Evolutionary conservation across 1,139 yeast genomes (phyloP).

Genomic region (Arxiozyma slooffiae): DNA sequence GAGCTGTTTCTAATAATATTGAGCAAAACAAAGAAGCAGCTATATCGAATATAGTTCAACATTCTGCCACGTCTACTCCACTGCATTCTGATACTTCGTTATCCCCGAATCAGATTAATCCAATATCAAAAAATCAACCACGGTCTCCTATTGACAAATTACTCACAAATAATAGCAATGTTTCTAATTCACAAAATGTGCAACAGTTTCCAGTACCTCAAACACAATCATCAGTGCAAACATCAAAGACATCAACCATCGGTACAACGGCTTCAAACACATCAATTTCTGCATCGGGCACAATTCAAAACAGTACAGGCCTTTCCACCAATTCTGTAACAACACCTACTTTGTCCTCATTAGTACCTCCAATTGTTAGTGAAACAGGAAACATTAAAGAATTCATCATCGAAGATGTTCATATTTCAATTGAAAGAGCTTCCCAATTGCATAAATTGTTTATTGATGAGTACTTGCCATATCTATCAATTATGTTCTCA

Average conservation of each 20-base stretch:
- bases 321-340: conserved; percentile 19
- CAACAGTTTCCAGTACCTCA: neutral
- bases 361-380: conserved; percentile 27
- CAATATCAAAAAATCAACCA: neutral
- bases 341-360: conserved; percentile 24
- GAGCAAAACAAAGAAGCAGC: neutral
- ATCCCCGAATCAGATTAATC: neutral
- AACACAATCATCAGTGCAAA: neutral
- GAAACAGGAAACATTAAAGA: conserved; percentile 37
- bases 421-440: conserved; percentile 56
- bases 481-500: conserved; percentile 68
- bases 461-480: conserved; percentile 59
- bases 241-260: neutral
- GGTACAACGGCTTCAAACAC: conserved; percentile 21
- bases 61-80: neutral
- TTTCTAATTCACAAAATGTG: neutral
- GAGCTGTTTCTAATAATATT: conserved; percentile 44
- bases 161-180: conserved; percentile 21
- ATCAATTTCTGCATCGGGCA: neutral
- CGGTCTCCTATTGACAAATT: neutral
- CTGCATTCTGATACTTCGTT: neutral
- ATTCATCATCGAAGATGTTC: conserved; percentile 67
- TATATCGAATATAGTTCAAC: neutral
- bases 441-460: conserved; percentile 62
- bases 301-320: conserved; percentile 2